Conservation (phyloP, 1,284 basidiomycete species). For the Moniliophthora roreri region DNA sequence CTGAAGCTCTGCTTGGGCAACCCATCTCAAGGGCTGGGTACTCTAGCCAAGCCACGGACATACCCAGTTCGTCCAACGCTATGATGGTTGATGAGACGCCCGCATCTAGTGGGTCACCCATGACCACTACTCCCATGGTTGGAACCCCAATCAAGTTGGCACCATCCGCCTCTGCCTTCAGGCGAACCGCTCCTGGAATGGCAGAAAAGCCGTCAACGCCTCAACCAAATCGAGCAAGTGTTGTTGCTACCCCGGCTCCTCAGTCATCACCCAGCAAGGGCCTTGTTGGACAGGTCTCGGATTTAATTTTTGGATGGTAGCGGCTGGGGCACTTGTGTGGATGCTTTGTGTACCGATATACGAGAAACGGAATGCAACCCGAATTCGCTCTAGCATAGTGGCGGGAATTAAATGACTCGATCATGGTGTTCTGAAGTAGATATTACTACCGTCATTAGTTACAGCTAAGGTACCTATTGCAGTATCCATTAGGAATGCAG, state of each 20-base stretch:
- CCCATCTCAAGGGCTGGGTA: conserved; percentile 29
- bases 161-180: conserved; percentile 68
- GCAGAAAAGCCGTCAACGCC: conserved; percentile 7
- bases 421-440: no score
- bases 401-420: no score
- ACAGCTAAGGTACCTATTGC: no score
- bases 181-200: conserved; percentile 36
- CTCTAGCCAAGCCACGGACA: conserved; percentile 21
- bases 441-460: no score
- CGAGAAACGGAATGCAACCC: no score
- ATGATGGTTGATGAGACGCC: conserved; percentile 46
- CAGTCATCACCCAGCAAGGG: conserved; percentile 49
- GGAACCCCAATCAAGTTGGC: conserved; percentile 70
- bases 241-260: conserved; percentile 15
- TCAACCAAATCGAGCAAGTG: background rate
- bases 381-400: no score
- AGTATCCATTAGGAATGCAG: no score
- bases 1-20: conserved; percentile 52
- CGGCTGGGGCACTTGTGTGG: background rate
- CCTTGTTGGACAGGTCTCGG: conserved; percentile 69
- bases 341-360: no score
- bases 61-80: conserved; percentile 26
- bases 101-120: conserved; percentile 19
- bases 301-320: conserved; percentile 77
- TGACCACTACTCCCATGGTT: conserved; percentile 34